A percentile compares a stretch with the other conserved stretches of the same genome.
Conservation (phyloP, 2,329 filamentous ascomycete species). For the Rhexocercosporidium sp. region DNA sequence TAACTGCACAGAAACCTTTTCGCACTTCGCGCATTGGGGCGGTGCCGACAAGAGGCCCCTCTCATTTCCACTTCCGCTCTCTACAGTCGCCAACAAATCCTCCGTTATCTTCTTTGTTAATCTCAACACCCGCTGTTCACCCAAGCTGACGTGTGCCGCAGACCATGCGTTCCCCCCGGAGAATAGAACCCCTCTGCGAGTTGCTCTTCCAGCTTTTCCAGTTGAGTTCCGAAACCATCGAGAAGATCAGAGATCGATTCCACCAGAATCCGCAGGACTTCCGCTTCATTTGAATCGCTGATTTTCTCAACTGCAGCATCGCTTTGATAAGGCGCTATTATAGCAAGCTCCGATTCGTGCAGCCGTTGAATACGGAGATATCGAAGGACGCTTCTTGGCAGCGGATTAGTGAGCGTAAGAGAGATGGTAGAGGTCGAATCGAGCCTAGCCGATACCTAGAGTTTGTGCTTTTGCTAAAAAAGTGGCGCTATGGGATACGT, state of each 20-base stretch:
- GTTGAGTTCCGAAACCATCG: constrained; percentile 21
- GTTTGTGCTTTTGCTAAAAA: constrained; percentile 22
- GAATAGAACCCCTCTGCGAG: constrained; percentile 20
- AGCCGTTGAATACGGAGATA: constrained; percentile 24
- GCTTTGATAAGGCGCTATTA: constrained; percentile 18
- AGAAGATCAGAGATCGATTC: constrained; percentile 24
- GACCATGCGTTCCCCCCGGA: constrained; percentile 20
- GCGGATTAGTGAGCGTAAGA: constrained; percentile 20
- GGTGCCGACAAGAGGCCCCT: constrained; percentile 11
- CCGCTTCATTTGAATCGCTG: constrained; percentile 21
- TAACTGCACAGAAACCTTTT: constrained; percentile 21
- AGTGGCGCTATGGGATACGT: constrained; percentile 22
- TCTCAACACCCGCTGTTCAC: constrained; percentile 25
- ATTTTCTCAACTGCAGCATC: constrained; percentile 19
- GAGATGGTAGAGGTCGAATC: constrained; percentile 22
- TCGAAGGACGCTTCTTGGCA: constrained; percentile 20
- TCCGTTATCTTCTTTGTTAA: constrained; percentile 20
- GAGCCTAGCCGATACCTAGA: constrained; percentile 18
- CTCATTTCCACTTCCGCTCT: constrained; percentile 19
- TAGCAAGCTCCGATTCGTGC: constrained; percentile 18
- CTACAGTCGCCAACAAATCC: constrained; percentile 20
- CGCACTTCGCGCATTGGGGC: constrained; percentile 20
- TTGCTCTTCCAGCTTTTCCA: constrained; percentile 19
- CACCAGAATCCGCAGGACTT: constrained; percentile 22
- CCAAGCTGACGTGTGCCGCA: constrained; percentile 21